Evolutionary conservation across 140 eudicot genomes (phyloP), one percentile per base, ranked within the genome.

Genomic region (Stevia rebaudiana): DNA sequence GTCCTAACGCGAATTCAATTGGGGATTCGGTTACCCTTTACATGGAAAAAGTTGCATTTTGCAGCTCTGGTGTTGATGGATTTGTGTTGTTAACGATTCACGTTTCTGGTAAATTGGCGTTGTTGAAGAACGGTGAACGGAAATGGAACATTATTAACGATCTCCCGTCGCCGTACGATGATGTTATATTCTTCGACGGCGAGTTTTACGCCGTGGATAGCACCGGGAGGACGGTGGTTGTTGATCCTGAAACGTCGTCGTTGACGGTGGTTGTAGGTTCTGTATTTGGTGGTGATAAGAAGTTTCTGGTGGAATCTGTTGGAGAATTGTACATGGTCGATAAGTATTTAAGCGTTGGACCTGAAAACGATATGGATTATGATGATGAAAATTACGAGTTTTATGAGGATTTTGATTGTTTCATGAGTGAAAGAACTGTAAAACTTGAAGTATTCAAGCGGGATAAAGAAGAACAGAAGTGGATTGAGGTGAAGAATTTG

Each of bases 231-330:
- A 53, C 79, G 7, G 98, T 91, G 30, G 53, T 68, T 35, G 63
- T 78, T 22, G 70, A 69, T 52, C 52, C 73, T 25, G 65, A 28
- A 8, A 36, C 48, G 13, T 37, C 47, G 39, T 54, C 11, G 19
- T 62, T 89, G 63, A 74, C 30, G 13, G 68, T 62, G 2, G 89
- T 79, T 13, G 96, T 87, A 0, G 23, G 50, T 19, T 67, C 95
- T 0, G 85, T 87, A 3, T 76, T 75, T 62, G 98, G 98, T 24
- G 98, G 98, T 10, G 96, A 91, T 65, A 87, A 77, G 83, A 91
- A 91, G 80, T 74, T 79, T 65, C 57, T 91, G 31, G 94, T 87
- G 69, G 95, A 87, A 8, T 78, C 80, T 0, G 36, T 48, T 31
- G 88, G 88, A 18, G 94, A 84, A 16, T 73, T 87, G 72, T 64